Base-by-base conservation (phyloP, 2,329 filamentous ascomycete genomes). In the Pseudocercospora fuligena region DNA sequence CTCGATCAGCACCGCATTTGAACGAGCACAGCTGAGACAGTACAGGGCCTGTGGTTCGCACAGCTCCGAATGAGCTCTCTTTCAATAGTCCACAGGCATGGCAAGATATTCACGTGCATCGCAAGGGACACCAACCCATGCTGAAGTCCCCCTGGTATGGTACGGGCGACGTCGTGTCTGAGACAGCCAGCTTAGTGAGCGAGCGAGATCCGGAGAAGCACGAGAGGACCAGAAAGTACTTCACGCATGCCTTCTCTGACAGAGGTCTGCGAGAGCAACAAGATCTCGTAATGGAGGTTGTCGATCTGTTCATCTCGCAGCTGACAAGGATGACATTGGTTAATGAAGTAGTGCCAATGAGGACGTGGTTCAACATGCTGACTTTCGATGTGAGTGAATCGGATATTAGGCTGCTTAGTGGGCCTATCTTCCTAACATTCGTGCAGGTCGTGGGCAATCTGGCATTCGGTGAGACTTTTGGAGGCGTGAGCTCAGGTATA, bases 1-100 rank as follows among this genome's bases (percentile, higher is more conserved):
- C 29, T 31, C 29, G 29, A 31, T 31, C 29, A 31, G 9, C 4
- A 31, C 29, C 6, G 1, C 29, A 5, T 31, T 31, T 5, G 29
- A 8, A 8, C 29, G 29, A 31, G 29, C 6, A 31, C 6, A 31
- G 29, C 29, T 31, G 29, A 31, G 29, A 31, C 6, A 8, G 29
- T 31, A 31, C 21, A 51, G 47, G 47, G 11, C 47, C 47, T 51
- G 47, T 51, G 11, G 51, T 70, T 47, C 68, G 68, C 54, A 62
- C 67, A 40, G 66, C 62, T 19, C 68, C 68, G 9, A 43, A 68
- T 33, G 66, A 70, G 21, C 61, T 70, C 14, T 51, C 40, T 21
- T 61, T 61, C 60, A 61, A 46, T 12, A 47, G 46, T n/a, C 60
- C 60, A 19, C 46, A 61, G 23, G 60, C 60, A 7, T 61, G 49